Evolutionary conservation across 768 basidiomycete species (phyloP).

Genomic region (Russula earlei): DNA sequence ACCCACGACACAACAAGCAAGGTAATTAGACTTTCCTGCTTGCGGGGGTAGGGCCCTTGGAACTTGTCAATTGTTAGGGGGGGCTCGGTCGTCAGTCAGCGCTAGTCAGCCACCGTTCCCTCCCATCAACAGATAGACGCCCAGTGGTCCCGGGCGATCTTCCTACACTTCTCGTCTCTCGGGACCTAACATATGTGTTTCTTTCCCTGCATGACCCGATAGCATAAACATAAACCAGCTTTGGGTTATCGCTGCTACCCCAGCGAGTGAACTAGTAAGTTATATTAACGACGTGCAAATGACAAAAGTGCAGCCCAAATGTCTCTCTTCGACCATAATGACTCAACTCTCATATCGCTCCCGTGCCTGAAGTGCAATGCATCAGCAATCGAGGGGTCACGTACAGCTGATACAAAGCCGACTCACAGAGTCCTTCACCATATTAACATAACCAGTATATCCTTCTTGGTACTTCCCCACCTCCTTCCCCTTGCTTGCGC

Average conservation of each 20-base stretch:
- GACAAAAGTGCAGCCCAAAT: background rate
- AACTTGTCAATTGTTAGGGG: no score
- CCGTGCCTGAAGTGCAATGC: slow-evolving; percentile 16
- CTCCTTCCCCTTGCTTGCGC: slow-evolving; percentile 87
- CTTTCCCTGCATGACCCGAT: no score
- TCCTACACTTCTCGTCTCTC: no score
- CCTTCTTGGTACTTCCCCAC: slow-evolving; percentile 62
- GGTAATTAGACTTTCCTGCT: no score
- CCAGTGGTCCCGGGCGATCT: no score
- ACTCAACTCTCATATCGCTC: slow-evolving; percentile 21
- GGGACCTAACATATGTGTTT: no score
- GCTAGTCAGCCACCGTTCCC: no score
- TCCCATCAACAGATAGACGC: no score
- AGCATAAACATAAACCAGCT: no score
- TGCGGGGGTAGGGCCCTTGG: no score
- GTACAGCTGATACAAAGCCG: background rate
- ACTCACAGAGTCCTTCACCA: slow-evolving; percentile 63
- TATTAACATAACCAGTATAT: slow-evolving; percentile 58
- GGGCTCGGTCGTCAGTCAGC: no score
- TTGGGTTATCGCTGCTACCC: background rate
- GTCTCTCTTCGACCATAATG: background rate
- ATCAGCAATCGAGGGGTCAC: background rate
- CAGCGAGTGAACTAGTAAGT: background rate
- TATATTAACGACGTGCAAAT: slow-evolving; percentile 6
- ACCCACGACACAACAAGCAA: no score